Evolutionary conservation across 352 stramenopile genomes (phyloP).

Genomic region (Globisporangium canariense): DNA sequence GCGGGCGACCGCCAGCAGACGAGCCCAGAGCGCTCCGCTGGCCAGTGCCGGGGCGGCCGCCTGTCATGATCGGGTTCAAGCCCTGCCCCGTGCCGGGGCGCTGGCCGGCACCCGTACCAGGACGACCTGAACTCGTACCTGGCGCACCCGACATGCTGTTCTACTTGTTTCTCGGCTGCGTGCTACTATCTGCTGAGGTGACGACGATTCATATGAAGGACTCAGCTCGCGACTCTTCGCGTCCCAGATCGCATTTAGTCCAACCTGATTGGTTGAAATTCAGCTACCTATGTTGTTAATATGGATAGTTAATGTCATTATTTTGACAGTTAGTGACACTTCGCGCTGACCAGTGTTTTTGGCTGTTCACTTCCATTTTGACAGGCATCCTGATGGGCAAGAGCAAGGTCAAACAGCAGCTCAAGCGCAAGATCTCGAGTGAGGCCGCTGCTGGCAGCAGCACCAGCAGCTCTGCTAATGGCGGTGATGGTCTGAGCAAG

Average conservation of each 20-base stretch:
- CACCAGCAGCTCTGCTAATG: not conserved
- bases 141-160: slow-evolving; percentile 29
- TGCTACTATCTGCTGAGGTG: not conserved
- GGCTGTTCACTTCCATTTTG: not conserved
- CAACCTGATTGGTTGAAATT: not conserved
- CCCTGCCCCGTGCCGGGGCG: slow-evolving; percentile 59
- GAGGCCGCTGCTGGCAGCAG: not conserved
- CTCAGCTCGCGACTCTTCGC: slow-evolving; percentile 6
- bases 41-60: slow-evolving; percentile 45
- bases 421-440: slow-evolving; percentile 21
- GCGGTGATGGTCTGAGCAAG: slow-evolving; percentile 10
- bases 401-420: slow-evolving; percentile 39
- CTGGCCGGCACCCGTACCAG: slow-evolving; percentile 39
- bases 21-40: slow-evolving; percentile 48
- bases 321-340: slow-evolving; percentile 1
- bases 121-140: slow-evolving; percentile 59
- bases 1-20: slow-evolving; percentile 41
- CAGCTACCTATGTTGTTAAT: not conserved
- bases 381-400: slow-evolving; percentile 32
- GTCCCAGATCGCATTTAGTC: not conserved
- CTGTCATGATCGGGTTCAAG: slow-evolving; percentile 51
- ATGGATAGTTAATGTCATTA: not conserved
- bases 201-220: not conserved
- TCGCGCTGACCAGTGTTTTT: not conserved
- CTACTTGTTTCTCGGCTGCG: not conserved